Conservation (phyloP, 1,139 yeast genomes). For the Scheffersomyces parashehatae region DNA sequence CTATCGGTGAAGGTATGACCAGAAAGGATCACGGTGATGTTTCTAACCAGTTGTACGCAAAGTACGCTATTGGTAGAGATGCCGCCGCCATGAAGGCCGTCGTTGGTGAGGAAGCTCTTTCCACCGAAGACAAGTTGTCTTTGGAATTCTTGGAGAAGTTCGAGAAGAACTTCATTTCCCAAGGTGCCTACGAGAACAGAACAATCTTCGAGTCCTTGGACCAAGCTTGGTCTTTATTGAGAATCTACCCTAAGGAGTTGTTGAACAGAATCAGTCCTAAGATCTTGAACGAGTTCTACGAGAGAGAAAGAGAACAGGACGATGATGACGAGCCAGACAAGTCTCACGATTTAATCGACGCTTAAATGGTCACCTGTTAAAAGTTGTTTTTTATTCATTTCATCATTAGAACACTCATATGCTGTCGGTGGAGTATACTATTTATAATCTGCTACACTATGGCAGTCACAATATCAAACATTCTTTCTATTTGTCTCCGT, state of each 20-base stretch:
- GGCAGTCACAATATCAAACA: no score
- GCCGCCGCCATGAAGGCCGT: conserved; percentile 99
- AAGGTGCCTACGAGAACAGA: conserved; percentile 96
- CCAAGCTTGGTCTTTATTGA: conserved; percentile 95
- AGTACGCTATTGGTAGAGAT: conserved; percentile 98
- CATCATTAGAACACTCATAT: conserved; percentile 6
- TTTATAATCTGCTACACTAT: no score
- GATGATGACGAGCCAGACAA: conserved; percentile 44
- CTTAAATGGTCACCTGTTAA: conserved; percentile 26
- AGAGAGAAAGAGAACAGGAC: conserved; percentile 70
- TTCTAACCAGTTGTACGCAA: conserved; percentile 96
- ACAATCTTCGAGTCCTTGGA: conserved; percentile 92
- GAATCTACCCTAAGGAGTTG: conserved; percentile 98
- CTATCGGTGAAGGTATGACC: conserved; percentile 99
- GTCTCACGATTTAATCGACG: conserved; percentile 47
- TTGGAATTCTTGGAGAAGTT: conserved; percentile 96
- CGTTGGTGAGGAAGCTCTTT: conserved; percentile 98
- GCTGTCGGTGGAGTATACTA: no score
- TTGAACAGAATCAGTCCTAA: conserved; percentile 98
- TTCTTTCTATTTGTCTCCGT: no score
- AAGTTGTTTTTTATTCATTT: conserved; percentile 8
- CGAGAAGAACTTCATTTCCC: conserved; percentile 91
- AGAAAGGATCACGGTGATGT: conserved; percentile 99
- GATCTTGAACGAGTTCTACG: conserved; percentile 92
- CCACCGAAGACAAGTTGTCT: conserved; percentile 95